Conservation (phyloP, 768 basidiomycete genomes). For the Roridomyces roridus region DNA sequence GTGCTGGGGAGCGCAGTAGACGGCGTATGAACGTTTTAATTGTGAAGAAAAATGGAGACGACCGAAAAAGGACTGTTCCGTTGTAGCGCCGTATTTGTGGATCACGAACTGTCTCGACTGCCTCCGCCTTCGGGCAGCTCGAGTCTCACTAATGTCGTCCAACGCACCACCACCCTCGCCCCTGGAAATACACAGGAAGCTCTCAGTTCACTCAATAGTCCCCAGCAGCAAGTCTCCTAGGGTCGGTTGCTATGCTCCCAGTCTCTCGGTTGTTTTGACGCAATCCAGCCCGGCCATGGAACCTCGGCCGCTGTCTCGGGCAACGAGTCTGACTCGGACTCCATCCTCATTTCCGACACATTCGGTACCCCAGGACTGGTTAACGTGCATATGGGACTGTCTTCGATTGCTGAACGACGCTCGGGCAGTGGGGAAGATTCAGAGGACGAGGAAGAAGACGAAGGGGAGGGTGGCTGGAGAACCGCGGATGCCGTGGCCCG, state of each 20-base stretch:
- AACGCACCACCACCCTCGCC: constrained; percentile 75
- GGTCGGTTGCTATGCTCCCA: constrained; percentile 25
- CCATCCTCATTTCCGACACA: constrained; percentile 62
- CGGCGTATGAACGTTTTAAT: too few species aligned
- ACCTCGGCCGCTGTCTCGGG: constrained; percentile 55
- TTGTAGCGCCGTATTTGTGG: constrained; percentile 2
- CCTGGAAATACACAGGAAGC: constrained; percentile 86
- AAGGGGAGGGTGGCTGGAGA: constrained; percentile 69
- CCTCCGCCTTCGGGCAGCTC: neutral
- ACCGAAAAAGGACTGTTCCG: constrained; percentile 6
- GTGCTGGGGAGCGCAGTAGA: too few species aligned
- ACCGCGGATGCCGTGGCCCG: constrained; percentile 53
- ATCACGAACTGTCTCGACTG: neutral
- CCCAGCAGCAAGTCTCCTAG: constrained; percentile 46
- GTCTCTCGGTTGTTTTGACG: neutral
- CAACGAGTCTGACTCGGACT: constrained; percentile 89
- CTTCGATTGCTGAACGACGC: constrained; percentile 79
- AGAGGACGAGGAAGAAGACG: constrained; percentile 72
- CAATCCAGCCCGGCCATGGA: constrained; percentile 18
- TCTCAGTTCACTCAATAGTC: constrained; percentile 74
- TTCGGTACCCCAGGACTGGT: constrained; percentile 38
- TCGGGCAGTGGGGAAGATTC: constrained; percentile 75
- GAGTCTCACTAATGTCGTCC: constrained; percentile 27
- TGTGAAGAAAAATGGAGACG: neutral
- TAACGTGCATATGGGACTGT: constrained; percentile 45